These are phyloP conservation scores for Syzygium aromaticum DNA, from an alignment of 345 rosid species.

Conservation along the genomic window DNA sequence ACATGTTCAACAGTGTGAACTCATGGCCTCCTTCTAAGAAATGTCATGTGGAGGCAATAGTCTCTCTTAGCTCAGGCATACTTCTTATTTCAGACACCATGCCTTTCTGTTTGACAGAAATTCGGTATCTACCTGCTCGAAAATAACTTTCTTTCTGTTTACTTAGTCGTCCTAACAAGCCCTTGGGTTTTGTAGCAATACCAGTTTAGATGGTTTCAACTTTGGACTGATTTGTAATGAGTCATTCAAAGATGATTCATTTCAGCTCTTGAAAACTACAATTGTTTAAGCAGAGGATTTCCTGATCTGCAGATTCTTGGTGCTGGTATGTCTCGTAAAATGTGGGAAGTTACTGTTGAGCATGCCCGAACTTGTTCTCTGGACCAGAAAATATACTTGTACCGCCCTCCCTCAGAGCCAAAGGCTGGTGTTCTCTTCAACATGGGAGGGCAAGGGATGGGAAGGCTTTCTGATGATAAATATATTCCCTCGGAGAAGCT, in stretches of 20 bases:
- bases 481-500: constrained; percentile 56
- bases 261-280: background rate
- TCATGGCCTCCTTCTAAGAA: background rate
- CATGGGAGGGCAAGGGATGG: constrained; percentile 76
- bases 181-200: background rate
- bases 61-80: background rate
- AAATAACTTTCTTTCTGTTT: background rate
- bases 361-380: constrained; percentile 81
- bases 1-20: background rate
- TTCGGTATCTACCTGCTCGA: background rate
- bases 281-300: background rate
- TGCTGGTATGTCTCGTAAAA: constrained; percentile 96
- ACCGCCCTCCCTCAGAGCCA: constrained; percentile 48
- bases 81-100: background rate
- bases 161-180: background rate
- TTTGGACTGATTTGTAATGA: background rate
- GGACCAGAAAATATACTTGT: constrained; percentile 54
- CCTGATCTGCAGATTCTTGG: constrained; percentile 68
- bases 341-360: constrained; percentile 94
- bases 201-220: background rate
- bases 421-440: constrained; percentile 82
- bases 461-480: constrained; percentile 58
- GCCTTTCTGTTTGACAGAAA: background rate
- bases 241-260: background rate
- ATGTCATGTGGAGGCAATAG: background rate